phyloP scores from a whole-genome alignment of 1,139 yeast genomes.

The Zygosaccharomyces sapae region DNA sequence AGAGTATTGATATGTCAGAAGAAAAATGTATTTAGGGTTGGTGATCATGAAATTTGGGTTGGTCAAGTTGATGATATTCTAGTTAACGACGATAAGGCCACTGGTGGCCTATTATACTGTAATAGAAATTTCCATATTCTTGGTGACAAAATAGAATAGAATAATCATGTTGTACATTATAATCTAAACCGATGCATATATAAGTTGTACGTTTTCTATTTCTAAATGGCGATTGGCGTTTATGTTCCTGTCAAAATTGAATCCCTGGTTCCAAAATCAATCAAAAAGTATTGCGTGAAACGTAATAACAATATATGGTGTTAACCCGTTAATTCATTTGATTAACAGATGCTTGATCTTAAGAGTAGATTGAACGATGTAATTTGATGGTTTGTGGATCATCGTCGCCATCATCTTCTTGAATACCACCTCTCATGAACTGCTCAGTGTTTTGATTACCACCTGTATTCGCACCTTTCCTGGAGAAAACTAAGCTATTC shows the following conservation, averaged over 20 bases:
- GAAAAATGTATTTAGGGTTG: slow-evolving; percentile 51
- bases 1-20: slow-evolving; percentile 62
- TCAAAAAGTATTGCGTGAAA: too few relatives aligned
- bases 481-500: slow-evolving; percentile 37
- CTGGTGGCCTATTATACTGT: slow-evolving; percentile 65
- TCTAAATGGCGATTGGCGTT: neutral
- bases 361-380: slow-evolving; percentile 31
- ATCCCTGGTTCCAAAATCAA: too few relatives aligned
- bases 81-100: slow-evolving; percentile 35
- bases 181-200: slow-evolving; percentile 7
- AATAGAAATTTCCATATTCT: slow-evolving; percentile 56
- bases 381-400: slow-evolving; percentile 23
- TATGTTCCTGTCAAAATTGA: too few relatives aligned
- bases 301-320: neutral
- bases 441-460: slow-evolving; percentile 19
- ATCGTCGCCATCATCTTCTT: slow-evolving; percentile 29
- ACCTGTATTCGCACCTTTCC: slow-evolving; percentile 24
- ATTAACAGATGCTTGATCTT: neutral
- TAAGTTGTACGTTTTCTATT: neutral
- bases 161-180: slow-evolving; percentile 17
- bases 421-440: slow-evolving; percentile 29
- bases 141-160: slow-evolving; percentile 39
- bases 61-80: slow-evolving; percentile 58
- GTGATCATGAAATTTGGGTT: slow-evolving; percentile 86
- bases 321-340: neutral